Conservation (phyloP, 2,329 filamentous ascomycete species). For the Dactylella cylindrospora region DNA sequence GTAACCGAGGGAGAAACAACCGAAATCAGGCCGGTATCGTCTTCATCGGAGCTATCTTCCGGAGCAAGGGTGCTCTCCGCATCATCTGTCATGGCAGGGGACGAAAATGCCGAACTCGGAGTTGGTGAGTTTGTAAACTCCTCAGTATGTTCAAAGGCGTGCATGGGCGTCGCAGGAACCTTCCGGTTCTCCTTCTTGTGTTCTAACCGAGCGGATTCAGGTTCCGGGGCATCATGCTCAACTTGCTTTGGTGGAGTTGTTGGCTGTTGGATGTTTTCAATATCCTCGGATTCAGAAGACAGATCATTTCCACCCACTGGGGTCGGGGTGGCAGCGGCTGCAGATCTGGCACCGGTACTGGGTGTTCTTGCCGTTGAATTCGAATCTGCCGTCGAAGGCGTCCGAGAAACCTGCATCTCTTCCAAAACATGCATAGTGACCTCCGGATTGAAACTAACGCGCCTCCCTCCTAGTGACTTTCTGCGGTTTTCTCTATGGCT, state of each 20-base stretch:
- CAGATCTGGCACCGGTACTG: conserved; percentile 45
- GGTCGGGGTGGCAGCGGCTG: conserved; percentile 48
- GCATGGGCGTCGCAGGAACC: conserved; percentile 42
- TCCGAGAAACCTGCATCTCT: conserved; percentile 86
- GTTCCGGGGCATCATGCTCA: conserved; percentile 61
- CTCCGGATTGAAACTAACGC: conserved; percentile 95
- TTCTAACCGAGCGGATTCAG: conserved; percentile 67
- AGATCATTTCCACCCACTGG: conserved; percentile 39
- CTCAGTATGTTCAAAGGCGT: conserved; percentile 24
- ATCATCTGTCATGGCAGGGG: conserved; percentile 41
- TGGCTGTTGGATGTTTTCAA: conserved; percentile 52
- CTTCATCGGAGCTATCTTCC: conserved; percentile 42
- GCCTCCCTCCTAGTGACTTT: conserved; percentile 87
- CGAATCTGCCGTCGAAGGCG: conserved; percentile 71
- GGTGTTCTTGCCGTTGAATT: conserved; percentile 71
- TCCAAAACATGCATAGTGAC: conserved; percentile 97
- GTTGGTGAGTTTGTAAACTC: conserved; percentile 40
- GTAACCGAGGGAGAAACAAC: conserved; percentile 41
- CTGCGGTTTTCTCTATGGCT: conserved; percentile 82
- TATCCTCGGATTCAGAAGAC: conserved; percentile 20
- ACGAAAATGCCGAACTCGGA: conserved; percentile 39
- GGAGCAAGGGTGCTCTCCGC: conserved; percentile 34
- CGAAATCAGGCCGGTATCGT: conserved; percentile 46
- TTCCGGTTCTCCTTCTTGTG: conserved; percentile 60
- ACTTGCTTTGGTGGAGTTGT: conserved; percentile 65